Evolutionary conservation across 2,329 filamentous ascomycete species (phyloP).

Genomic region (Colletotrichum tamarilloi): DNA sequence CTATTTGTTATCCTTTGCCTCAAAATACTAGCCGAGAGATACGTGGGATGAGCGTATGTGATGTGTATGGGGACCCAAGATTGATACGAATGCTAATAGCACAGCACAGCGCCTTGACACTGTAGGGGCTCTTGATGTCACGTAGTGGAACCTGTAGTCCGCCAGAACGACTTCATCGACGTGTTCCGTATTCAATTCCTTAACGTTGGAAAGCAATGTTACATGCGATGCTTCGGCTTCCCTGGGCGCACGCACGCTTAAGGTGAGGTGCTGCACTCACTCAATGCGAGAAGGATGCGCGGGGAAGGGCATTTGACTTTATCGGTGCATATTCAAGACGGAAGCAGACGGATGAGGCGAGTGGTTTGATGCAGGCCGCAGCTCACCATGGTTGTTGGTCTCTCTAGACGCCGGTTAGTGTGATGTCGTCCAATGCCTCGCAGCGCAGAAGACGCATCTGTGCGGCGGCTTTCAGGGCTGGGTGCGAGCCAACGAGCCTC

Average conservation of each 20-base stretch:
- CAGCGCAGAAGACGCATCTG: constrained; percentile 1
- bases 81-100: neutral
- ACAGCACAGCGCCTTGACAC: neutral
- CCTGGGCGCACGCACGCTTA: no score
- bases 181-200: neutral
- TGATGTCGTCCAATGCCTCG: constrained; percentile 2
- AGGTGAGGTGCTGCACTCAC: neutral
- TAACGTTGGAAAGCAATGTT: neutral
- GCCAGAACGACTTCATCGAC: neutral
- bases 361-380: neutral
- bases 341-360: neutral
- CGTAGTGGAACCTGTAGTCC: neutral
- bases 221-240: neutral
- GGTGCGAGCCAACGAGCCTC: neutral
- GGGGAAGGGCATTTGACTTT: neutral
- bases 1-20: neutral
- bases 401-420: constrained; percentile 1
- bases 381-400: neutral
- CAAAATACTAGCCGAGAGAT: neutral
- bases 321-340: neutral
- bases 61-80: neutral
- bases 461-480: neutral
- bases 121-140: constrained; percentile 10
- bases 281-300: neutral
- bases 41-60: neutral